phyloP scores from a whole-genome alignment of 345 rosid species.

The Eucalyptus tenuipes region DNA sequence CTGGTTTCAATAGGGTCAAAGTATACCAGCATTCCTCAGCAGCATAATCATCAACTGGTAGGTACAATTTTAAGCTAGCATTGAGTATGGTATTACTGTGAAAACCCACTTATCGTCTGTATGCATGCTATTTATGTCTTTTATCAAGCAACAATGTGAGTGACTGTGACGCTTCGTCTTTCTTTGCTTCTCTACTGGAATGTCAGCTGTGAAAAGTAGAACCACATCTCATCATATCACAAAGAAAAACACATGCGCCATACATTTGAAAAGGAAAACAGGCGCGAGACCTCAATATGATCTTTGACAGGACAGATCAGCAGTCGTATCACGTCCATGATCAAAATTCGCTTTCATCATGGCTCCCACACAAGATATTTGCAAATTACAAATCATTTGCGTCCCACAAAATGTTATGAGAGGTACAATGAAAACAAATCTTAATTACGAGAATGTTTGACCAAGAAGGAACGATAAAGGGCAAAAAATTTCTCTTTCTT shows the following conservation, averaged over 20 bases:
- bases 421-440: no score
- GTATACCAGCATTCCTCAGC: not conserved
- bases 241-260: not conserved
- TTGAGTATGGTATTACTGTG: no score
- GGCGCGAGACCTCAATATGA: not conserved
- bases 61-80: not conserved
- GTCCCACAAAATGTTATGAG: no score
- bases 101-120: no score
- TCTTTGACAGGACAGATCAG: not conserved
- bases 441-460: no score
- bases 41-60: not conserved
- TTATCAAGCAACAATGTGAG: not conserved
- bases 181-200: not conserved
- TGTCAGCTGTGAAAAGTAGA: not conserved
- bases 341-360: not conserved
- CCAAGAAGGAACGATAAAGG: not conserved
- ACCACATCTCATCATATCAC: not conserved
- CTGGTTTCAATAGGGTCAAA: not conserved
- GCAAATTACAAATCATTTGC: not conserved
- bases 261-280: not conserved
- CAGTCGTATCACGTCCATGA: not conserved
- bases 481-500: not conserved
- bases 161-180: not conserved
- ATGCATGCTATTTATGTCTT: no score
- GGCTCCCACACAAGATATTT: not conserved